Evolutionary conservation across 805 yeast species (phyloP), one percentile per base, ranked within the genome.

Genomic region (Danielia reshetovae): DNA sequence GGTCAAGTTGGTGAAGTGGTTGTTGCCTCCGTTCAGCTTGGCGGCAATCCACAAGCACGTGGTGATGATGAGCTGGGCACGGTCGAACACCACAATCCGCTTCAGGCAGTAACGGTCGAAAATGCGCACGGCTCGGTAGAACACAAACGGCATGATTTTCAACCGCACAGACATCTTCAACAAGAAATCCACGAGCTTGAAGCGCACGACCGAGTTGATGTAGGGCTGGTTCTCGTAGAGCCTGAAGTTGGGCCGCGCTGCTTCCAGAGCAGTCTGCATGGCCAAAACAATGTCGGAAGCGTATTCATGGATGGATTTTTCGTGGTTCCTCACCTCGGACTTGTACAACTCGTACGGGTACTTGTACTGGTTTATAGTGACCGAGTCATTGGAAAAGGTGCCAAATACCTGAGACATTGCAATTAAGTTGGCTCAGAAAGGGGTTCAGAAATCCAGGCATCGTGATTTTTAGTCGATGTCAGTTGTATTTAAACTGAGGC

Each of bases 11-110:
- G 76, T 72, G 46, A 78, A 75, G 57, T 79, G 86, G 46, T 77
- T 77, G 57, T 81, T 79, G 24, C 86, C 86, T 31, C 86, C 86
- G 50, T 75, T 75, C n/a, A 80, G 71, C 57, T 90, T 90, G 17
- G 96, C 81, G 2, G 96, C 86, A 21, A 90, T 74, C 97, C 97
- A 90, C 23, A 90, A 65, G 41, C 96, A 86, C 4, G 96, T 86
- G 41, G 95, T 84, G 21, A 94, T 87, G 8, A 90, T 90, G 35
- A 90, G 70, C 59, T 89, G 96, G 42, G 86, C 80, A 60, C 89
- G 97, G 38, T 85, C 89, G 46, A 81, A 76, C 43, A 84, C 72
- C 1, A 89, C 93, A 6, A 88, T 78, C 48, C 97, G 72, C 49
- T 81, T 83, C 34, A 95, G 83, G 55, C 95, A 85, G 63, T 90